Base-by-base conservation (phyloP, 2,329 filamentous ascomycete genomes). In the Aureobasidium sp. region DNA sequence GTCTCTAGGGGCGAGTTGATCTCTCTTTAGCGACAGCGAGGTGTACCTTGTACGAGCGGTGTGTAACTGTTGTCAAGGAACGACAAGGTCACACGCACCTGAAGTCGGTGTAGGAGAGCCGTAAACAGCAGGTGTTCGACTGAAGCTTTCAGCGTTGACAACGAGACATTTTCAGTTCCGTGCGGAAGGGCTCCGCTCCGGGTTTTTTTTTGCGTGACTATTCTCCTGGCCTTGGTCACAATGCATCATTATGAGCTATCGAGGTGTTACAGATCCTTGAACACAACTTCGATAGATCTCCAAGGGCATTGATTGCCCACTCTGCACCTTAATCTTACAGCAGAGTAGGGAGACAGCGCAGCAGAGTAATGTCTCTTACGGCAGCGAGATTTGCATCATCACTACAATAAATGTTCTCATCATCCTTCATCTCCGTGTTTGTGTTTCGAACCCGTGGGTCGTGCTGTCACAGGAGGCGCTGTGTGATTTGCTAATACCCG, bases 401-500 rank as follows among this genome's bases (percentile, higher is more conserved):
- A 52, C n/a, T 13, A 17, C 12, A 20, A 29, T 4, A 10, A 13
- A 52, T 37, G 48, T 52, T 37, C 32, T 15, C n/a, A 36, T 15
- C n/a, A 36, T 52, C 48, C 47, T 37, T 17, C 26, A 20, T 27
- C n/a, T 44, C 27, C 53, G 34, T 46, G 37, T 34, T 37, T 44
- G 27, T 8, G 39, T 36, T 46, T 34, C 17, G 53, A 57, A 57
- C 53, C 29, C 26, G 20, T 32, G 53, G 52, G 24, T 44, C 36
- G 36, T 44, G 36, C 52, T 43, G 52, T 51, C 47, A 51, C 29
- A 51, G 32, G 8, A 27, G n/a, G 27, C 29, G 29, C 29, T 15
- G 32, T n/a, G 17, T 51, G 50, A 52, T 52, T 52, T 52, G 50
- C 50, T 27, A 52, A 52, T 34, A 39, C 34, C 46, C 50, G 50